Conservation (phyloP, 371 early-diverging fungal genomes). For the Cokeromyces recurvatus region DNA sequence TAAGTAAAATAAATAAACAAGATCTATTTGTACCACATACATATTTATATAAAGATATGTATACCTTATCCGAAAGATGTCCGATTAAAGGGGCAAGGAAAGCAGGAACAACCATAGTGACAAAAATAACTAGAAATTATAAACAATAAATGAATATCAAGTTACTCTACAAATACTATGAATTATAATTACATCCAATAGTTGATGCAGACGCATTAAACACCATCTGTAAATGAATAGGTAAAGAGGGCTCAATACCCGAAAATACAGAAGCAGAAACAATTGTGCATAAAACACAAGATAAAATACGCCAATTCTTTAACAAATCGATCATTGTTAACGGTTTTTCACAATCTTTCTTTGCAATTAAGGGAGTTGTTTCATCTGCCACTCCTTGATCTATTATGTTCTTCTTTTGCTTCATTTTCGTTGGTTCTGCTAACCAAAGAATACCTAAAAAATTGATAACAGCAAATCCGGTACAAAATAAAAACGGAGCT, state of each 20-base stretch:
- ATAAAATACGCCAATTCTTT: slow-evolving; percentile 51
- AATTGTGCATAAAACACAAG: slow-evolving; percentile 47
- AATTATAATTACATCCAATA: slow-evolving; percentile 40
- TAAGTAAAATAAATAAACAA: no score
- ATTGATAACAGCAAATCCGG: slow-evolving; percentile 62
- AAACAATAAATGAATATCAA: not conserved
- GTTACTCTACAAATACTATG: not conserved
- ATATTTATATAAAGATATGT: no score
- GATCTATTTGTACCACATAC: no score
- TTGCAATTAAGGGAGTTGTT: slow-evolving; percentile 1
- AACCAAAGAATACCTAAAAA: slow-evolving; percentile 62
- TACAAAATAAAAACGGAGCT: slow-evolving; percentile 75
- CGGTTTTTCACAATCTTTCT: slow-evolving; percentile 9
- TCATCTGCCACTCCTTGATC: slow-evolving; percentile 4
- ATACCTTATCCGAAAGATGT: slow-evolving; percentile 49
- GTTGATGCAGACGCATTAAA: slow-evolving; percentile 43
- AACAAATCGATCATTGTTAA: slow-evolving; percentile 48
- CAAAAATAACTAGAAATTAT: slow-evolving; percentile 39
- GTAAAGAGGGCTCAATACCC: slow-evolving; percentile 62
- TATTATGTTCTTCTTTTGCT: no score
- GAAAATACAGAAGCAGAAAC: slow-evolving; percentile 59
- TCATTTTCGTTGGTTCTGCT: slow-evolving; percentile 47
- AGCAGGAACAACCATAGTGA: slow-evolving; percentile 62
- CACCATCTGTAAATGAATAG: slow-evolving; percentile 47
- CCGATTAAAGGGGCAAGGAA: slow-evolving; percentile 60